These are phyloP conservation scores for Fusarium sp. DNA, from an alignment of 2,329 filamentous ascomycete species.

Conservation along the genomic window DNA sequence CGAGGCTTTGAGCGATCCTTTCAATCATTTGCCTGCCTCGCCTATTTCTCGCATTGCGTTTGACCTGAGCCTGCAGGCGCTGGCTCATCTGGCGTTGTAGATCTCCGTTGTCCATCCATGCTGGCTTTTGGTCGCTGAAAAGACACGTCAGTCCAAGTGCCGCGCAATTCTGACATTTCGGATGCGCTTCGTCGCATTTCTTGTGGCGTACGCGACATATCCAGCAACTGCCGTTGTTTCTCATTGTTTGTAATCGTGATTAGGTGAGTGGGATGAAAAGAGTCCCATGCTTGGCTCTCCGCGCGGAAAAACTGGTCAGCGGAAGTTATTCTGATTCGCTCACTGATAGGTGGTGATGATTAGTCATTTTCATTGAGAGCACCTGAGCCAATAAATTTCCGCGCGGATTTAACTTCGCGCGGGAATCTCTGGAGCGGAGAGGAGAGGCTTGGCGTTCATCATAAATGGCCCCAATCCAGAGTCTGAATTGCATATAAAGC, in stretches of 20 bases:
- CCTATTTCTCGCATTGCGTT: slow-evolving; percentile 34
- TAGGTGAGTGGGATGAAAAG: background rate
- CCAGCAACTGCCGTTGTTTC: slow-evolving; percentile 17
- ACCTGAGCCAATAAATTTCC: background rate
- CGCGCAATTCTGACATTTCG: slow-evolving; percentile 47
- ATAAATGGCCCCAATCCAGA: no score
- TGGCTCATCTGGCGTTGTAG: slow-evolving; percentile 40
- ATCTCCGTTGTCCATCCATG: slow-evolving; percentile 58
- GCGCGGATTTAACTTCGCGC: background rate
- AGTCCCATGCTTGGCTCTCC: background rate
- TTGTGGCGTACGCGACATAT: slow-evolving; percentile 25
- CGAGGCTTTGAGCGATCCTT: background rate
- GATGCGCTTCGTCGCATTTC: slow-evolving; percentile 16
- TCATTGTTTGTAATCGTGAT: background rate
- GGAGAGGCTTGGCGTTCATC: no score
- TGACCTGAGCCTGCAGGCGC: slow-evolving; percentile 41
- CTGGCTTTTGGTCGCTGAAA: slow-evolving; percentile 56
- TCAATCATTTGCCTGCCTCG: slow-evolving; percentile 47
- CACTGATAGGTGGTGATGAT: background rate
- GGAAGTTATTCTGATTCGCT: background rate
- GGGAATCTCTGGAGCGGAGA: background rate
- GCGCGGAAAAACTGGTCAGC: background rate
- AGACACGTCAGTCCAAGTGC: slow-evolving; percentile 61
- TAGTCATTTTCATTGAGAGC: background rate
- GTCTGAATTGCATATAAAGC: background rate